Conservation (phyloP, 768 basidiomycete genomes). For the Heimioporus sp. region DNA sequence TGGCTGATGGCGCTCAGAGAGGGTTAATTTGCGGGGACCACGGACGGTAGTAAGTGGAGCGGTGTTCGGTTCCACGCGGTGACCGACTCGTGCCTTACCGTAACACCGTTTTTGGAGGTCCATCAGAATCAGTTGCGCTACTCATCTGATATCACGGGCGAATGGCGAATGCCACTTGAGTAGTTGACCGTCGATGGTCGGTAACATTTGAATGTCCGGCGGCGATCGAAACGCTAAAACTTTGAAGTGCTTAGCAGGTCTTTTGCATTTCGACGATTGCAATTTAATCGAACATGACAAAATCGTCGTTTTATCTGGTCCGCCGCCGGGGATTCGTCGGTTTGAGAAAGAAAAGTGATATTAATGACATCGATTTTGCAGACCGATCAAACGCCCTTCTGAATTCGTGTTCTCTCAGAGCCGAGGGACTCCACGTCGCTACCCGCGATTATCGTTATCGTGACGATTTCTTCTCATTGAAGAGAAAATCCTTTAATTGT, state of each 20-base stretch:
- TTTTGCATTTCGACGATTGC: too few relatives aligned
- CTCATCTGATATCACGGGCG: background rate
- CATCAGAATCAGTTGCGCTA: too few relatives aligned
- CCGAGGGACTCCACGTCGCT: slow-evolving; percentile 12
- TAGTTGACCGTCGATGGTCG: background rate
- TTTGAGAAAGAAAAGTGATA: background rate
- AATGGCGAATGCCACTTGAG: background rate
- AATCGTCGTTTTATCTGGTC: too few relatives aligned
- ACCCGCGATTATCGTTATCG: slow-evolving; percentile 18
- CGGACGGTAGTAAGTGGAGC: slow-evolving; percentile 8
- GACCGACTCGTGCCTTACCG: too few relatives aligned
- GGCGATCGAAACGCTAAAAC: background rate
- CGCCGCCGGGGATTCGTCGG: background rate
- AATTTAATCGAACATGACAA: too few relatives aligned
- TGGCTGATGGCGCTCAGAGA: slow-evolving; percentile 1
- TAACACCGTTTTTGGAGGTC: background rate
- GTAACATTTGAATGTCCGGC: background rate
- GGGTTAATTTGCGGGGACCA: slow-evolving; percentile 7
- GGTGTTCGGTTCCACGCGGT: background rate
- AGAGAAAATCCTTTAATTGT: slow-evolving; percentile 12
- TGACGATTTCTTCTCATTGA: slow-evolving; percentile 6
- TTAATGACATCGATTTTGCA: background rate
- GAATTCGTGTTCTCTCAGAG: background rate
- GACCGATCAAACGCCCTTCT: slow-evolving; percentile 2
- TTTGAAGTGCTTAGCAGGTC: background rate